phyloP scores from a whole-genome alignment of 306 rosid genomes.

The Gastrolobium villosum region DNA sequence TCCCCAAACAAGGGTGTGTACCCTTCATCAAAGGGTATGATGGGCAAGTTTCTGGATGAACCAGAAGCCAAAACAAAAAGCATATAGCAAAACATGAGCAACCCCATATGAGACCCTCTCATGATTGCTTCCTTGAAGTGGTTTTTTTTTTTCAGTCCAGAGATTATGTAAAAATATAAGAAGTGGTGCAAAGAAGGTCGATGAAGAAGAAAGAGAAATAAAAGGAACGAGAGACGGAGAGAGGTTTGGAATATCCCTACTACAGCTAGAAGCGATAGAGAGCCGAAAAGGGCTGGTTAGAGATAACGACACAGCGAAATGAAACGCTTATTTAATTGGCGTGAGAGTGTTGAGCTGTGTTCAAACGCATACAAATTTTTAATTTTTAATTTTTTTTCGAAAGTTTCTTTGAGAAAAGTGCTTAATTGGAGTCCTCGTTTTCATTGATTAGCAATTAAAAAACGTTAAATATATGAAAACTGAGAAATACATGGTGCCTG shows the following conservation, averaged over 20 bases:
- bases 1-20: slow-evolving; percentile 86
- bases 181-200: slow-evolving; percentile 3
- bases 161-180: slow-evolving; percentile 18
- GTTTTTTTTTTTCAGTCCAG: background rate
- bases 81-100: slow-evolving; percentile 42
- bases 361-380: slow-evolving; percentile 51
- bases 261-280: slow-evolving; percentile 60
- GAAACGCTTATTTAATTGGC: slow-evolving; percentile 46
- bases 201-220: slow-evolving; percentile 1
- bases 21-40: slow-evolving; percentile 85
- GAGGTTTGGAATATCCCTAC: slow-evolving; percentile 46
- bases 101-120: slow-evolving; percentile 50
- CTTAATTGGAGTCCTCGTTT: slow-evolving; percentile 23
- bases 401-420: background rate
- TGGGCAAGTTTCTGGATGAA: slow-evolving; percentile 60
- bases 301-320: slow-evolving; percentile 50
- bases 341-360: slow-evolving; percentile 59
- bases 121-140: slow-evolving; percentile 33
- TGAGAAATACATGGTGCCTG: background rate
- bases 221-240: slow-evolving; percentile 41
- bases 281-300: slow-evolving; percentile 49
- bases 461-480: background rate
- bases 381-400: background rate
- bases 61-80: slow-evolving; percentile 55
- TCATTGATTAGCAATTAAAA: slow-evolving; percentile 4